phyloP scores from a whole-genome alignment of 805 yeast species.

The Suhomyces emberorum region DNA sequence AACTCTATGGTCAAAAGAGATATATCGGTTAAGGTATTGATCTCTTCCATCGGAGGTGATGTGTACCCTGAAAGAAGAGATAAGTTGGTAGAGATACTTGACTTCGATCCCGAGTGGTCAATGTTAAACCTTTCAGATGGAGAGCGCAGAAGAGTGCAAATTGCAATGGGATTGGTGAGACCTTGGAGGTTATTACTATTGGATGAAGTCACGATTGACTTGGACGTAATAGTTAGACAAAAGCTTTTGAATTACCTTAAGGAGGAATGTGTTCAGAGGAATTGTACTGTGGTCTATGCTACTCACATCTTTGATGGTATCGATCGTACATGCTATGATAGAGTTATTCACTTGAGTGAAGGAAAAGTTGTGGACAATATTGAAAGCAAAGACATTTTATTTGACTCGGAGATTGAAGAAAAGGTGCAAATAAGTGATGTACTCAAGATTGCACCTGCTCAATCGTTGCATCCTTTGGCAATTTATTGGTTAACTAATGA shows the following conservation, averaged over 20 bases:
- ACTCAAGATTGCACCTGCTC: constrained; percentile 40
- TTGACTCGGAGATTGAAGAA: constrained; percentile 29
- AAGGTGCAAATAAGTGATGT: constrained; percentile 13
- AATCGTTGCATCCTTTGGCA: constrained; percentile 71
- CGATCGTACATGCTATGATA: constrained; percentile 79
- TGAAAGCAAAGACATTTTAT: constrained; percentile 26
- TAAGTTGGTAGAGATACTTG: constrained; percentile 68
- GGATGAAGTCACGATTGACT: constrained; percentile 95
- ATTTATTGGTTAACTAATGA: constrained; percentile 61
- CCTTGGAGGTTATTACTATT: constrained; percentile 88
- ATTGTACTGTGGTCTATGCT: constrained; percentile 82
- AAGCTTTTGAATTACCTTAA: constrained; percentile 67
- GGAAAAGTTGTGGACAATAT: constrained; percentile 51
- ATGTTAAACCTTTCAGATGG: constrained; percentile 94
- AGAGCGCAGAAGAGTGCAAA: constrained; percentile 89
- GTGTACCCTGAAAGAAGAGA: constrained; percentile 71
- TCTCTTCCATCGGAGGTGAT: constrained; percentile 75
- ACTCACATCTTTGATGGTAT: constrained; percentile 97
- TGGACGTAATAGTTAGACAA: constrained; percentile 87
- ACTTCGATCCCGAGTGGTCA: constrained; percentile 85
- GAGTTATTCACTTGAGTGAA: constrained; percentile 69
- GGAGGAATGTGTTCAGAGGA: constrained; percentile 66
- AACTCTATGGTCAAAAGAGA: constrained; percentile 89
- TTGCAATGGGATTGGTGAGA: constrained; percentile 86
- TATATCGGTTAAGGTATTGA: constrained; percentile 76